These are phyloP conservation scores for Polyplosphaeria fusca DNA, from an alignment of 495 filamentous ascomycete species.

Conservation along the genomic window DNA sequence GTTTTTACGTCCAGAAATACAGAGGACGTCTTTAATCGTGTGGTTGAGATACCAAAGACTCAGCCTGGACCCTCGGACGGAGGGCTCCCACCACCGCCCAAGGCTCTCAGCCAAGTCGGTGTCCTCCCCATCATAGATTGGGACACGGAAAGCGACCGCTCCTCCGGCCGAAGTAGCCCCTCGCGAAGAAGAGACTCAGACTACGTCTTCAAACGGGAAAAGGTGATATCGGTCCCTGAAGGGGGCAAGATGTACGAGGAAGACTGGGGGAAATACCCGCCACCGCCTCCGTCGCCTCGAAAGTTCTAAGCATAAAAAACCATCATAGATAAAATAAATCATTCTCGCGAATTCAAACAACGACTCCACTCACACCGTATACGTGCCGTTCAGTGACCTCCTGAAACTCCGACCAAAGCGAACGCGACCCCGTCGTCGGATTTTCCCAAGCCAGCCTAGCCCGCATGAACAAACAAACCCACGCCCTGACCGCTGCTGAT, in stretches of 20 bases:
- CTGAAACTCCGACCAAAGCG: too few species aligned
- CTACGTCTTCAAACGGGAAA: conserved; percentile 22
- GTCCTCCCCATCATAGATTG: conserved; percentile 21
- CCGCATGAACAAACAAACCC: too few species aligned
- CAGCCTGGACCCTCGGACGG: background rate
- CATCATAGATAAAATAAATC: too few species aligned
- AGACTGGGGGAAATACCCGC: background rate
- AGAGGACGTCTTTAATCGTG: conserved; percentile 22
- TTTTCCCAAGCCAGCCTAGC: too few species aligned
- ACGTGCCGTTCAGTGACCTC: too few species aligned
- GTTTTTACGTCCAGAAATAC: background rate
- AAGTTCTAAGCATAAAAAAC: too few species aligned
- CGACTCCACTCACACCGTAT: too few species aligned
- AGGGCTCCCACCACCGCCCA: conserved; percentile 12
- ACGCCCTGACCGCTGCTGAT: too few species aligned
- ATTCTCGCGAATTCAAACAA: too few species aligned
- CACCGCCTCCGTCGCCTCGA: background rate
- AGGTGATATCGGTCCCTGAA: conserved; percentile 24
- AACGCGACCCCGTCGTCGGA: too few species aligned
- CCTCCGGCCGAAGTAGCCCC: background rate
- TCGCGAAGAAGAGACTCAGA: conserved; percentile 9
- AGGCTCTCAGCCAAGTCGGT: conserved; percentile 16
- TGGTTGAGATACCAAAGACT: conserved; percentile 5
- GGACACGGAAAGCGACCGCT: conserved; percentile 25
- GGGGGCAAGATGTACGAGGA: conserved; percentile 5